phyloP scores from a whole-genome alignment of 208 protist genomes.

The Lotmaria passim region DNA sequence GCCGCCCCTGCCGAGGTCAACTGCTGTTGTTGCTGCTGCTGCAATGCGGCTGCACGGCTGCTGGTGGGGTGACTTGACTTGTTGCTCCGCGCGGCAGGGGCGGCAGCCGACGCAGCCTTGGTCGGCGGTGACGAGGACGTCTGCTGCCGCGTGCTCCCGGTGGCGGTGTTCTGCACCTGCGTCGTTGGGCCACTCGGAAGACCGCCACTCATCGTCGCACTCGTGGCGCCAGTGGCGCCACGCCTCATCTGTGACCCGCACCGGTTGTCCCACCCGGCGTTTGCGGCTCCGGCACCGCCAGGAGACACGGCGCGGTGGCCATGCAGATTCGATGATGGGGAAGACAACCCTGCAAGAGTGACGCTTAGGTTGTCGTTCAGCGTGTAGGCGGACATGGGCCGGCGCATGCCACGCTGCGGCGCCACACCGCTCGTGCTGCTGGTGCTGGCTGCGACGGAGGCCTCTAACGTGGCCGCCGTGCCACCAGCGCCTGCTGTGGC shows the following conservation, averaged over 20 bases:
- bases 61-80: slow-evolving; percentile 16
- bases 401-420: slow-evolving; percentile 45
- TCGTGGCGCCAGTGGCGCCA: not conserved
- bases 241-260: not conserved
- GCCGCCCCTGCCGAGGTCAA: slow-evolving; percentile 6
- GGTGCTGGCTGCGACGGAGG: not conserved
- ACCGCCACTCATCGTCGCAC: not conserved
- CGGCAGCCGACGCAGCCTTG: not conserved
- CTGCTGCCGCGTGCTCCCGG: slow-evolving; percentile 19
- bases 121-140: not conserved
- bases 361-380: slow-evolving; percentile 19
- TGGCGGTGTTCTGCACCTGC: slow-evolving; percentile 29
- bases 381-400: slow-evolving; percentile 29
- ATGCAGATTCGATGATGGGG: not conserved
- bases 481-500: not conserved
- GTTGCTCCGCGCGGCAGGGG: not conserved
- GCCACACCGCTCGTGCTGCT: slow-evolving; percentile 33
- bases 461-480: not conserved
- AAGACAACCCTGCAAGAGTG: not conserved
- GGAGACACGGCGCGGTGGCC: slow-evolving; percentile 1
- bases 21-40: slow-evolving; percentile 26
- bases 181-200: slow-evolving; percentile 2
- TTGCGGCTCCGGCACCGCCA: not conserved
- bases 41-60: slow-evolving; percentile 2
- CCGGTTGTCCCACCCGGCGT: not conserved